These are phyloP conservation scores for Flaveria floridana DNA, from an alignment of 140 eudicot genomes.

Conservation along the genomic window DNA sequence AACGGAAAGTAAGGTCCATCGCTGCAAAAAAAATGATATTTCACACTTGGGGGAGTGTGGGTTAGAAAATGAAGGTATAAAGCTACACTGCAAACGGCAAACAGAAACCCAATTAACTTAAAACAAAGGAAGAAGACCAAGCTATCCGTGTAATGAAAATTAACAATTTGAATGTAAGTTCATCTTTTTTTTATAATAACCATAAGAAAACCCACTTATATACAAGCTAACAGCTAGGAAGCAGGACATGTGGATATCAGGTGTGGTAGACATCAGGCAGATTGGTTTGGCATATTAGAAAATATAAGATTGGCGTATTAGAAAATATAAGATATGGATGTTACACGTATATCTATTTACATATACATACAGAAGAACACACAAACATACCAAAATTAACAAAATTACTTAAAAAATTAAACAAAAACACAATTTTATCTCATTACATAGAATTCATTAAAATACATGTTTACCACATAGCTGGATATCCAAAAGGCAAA, in stretches of 20 bases:
- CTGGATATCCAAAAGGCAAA: constrained; percentile 2
- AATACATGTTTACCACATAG: constrained; percentile 8
- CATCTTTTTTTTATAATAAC: not conserved
- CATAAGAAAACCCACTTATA: constrained; percentile 14
- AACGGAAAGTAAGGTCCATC: constrained; percentile 25
- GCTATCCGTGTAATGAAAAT: constrained; percentile 5
- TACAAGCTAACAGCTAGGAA: constrained; percentile 14
- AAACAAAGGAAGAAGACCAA: not conserved
- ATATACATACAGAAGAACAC: not conserved
- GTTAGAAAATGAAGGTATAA: constrained; percentile 31
- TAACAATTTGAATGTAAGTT: constrained; percentile 1
- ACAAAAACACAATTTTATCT: not conserved
- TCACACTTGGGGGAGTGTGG: constrained; percentile 38
- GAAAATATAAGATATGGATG: not conserved
- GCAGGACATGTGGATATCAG: not conserved
- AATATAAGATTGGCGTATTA: not conserved
- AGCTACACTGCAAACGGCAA: constrained; percentile 14
- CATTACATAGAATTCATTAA: not conserved
- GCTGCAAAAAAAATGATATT: constrained; percentile 33
- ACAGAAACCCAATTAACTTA: constrained; percentile 7
- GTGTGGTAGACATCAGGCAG: constrained; percentile 12
- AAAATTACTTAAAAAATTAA: not conserved
- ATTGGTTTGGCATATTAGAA: constrained; percentile 13
- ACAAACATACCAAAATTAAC: not conserved
- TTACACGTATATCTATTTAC: not conserved